Conservation (phyloP, 345 rosid species). For the Heritiera littoralis region DNA sequence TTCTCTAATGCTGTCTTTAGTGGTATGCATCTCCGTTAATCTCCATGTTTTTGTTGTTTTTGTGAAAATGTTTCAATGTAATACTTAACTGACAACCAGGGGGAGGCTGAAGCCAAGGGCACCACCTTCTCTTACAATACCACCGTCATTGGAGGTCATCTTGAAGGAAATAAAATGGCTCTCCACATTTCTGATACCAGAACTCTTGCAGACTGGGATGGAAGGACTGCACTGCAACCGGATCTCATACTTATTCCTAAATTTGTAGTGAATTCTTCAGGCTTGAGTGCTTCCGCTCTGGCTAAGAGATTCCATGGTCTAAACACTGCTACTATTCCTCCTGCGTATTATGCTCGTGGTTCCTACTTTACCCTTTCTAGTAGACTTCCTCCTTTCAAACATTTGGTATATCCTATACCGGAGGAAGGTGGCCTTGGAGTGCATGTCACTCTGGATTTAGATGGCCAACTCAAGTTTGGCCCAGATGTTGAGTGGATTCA, state of each 20-base stretch:
- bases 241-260: conserved; percentile 64
- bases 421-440: conserved; percentile 94
- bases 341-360: conserved; percentile 73
- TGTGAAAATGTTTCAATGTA: not conserved
- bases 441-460: conserved; percentile 88
- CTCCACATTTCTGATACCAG: conserved; percentile 56
- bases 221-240: conserved; percentile 35
- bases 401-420: conserved; percentile 81
- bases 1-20: conserved; percentile 77
- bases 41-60: not conserved
- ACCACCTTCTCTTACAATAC: conserved; percentile 80
- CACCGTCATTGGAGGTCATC: conserved; percentile 60
- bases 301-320: conserved; percentile 70
- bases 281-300: conserved; percentile 66
- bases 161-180: conserved; percentile 53
- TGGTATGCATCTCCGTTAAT: conserved; percentile 43
- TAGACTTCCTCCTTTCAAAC: conserved; percentile 55
- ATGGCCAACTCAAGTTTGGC: conserved; percentile 87
- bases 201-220: conserved; percentile 47
- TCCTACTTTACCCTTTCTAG: conserved; percentile 69
- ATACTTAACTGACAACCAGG: conserved; percentile 40
- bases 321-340: conserved; percentile 45
- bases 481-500: conserved; percentile 94
- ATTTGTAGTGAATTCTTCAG: conserved; percentile 81
- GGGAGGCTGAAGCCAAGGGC: conserved; percentile 71